Evolutionary conservation across 1,284 basidiomycete species (phyloP).

Genomic region (Hortiboletus rubellus): DNA sequence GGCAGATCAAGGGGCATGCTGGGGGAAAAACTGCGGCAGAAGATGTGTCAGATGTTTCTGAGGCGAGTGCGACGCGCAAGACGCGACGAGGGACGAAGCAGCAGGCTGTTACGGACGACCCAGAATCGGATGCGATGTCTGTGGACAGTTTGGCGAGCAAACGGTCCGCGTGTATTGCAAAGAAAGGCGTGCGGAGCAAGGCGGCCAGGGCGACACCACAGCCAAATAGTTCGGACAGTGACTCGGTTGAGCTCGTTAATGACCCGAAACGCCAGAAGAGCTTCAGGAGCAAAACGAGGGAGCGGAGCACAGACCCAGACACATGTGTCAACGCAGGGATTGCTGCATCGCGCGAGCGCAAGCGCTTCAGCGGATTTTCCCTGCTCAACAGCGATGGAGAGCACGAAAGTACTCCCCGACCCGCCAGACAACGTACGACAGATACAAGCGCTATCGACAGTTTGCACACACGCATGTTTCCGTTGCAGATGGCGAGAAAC

Average conservation of each 20-base stretch:
- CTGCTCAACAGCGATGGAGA: slow-evolving; percentile 12
- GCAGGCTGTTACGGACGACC: slow-evolving; percentile 2
- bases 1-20: slow-evolving; percentile 9
- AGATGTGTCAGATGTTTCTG: slow-evolving; percentile 10
- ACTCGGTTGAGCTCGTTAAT: slow-evolving; percentile 5
- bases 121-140: slow-evolving; percentile 32
- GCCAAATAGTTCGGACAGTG: slow-evolving; percentile 4
- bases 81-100: slow-evolving; percentile 3
- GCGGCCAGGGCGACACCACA: background rate
- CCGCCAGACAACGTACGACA: slow-evolving; percentile 5
- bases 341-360: background rate
- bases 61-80: slow-evolving; percentile 3
- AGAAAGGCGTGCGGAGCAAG: slow-evolving; percentile 3
- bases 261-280: background rate
- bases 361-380: background rate
- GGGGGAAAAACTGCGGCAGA: background rate
- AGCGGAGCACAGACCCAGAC: background rate
- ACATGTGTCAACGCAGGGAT: background rate
- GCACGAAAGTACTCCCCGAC: slow-evolving; percentile 29
- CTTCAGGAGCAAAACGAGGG: background rate
- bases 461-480: slow-evolving; percentile 2
- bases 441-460: background rate
- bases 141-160: slow-evolving; percentile 24
- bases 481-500: slow-evolving; percentile 21
- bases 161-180: slow-evolving; percentile 4